Evolutionary conservation across 371 early-diverging fungal genomes (phyloP).

Genomic region (Funneliformis caledonium): DNA sequence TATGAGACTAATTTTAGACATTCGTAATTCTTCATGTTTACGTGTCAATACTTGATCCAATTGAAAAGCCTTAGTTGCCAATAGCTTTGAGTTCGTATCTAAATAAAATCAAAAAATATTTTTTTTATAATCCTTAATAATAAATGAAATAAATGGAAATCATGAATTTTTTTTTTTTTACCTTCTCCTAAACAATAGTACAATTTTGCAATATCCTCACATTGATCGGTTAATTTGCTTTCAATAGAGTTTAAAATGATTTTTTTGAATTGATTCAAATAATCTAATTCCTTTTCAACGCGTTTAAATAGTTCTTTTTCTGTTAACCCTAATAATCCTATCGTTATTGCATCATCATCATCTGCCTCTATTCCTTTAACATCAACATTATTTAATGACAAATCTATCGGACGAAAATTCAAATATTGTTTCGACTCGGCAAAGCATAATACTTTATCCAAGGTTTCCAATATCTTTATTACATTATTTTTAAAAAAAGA

Average conservation of each 20-base stretch:
- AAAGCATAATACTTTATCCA: slow-evolving; percentile 21
- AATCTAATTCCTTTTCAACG: slow-evolving; percentile 4
- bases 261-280: slow-evolving; percentile 15
- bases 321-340: slow-evolving; percentile 25
- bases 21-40: slow-evolving; percentile 7
- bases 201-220: slow-evolving; percentile 37
- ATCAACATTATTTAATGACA: not conserved
- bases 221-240: slow-evolving; percentile 19
- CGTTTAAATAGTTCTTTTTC: slow-evolving; percentile 17
- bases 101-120: not conserved
- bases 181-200: slow-evolving; percentile 27
- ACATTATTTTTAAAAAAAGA: no score
- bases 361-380: not conserved
- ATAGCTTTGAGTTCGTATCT: slow-evolving; percentile 22
- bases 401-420: slow-evolving; percentile 23
- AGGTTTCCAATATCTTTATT: not conserved
- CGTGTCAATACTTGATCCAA: slow-evolving; percentile 7
- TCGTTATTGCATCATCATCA: not conserved
- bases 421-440: slow-evolving; percentile 32
- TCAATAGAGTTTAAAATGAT: slow-evolving; percentile 16
- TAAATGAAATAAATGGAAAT: not conserved
- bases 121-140: not conserved
- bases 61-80: slow-evolving; percentile 29
- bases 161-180: not conserved
- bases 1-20: not conserved